Evolutionary conservation across 106 monocot species (phyloP).

Genomic region (Posidonia australis): DNA sequence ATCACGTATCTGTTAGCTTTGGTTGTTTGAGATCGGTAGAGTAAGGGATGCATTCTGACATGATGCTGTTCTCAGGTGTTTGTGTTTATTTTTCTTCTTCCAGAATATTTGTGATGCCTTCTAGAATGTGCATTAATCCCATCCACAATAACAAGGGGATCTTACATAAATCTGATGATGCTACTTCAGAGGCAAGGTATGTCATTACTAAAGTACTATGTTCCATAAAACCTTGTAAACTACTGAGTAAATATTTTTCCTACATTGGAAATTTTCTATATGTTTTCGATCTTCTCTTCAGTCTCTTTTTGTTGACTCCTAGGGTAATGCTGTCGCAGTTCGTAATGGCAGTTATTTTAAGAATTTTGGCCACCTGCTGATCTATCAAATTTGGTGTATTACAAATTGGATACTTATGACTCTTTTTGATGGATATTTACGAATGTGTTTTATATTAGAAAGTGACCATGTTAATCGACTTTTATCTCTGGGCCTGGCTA

Average conservation of each 20-base stretch:
- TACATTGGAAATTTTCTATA: neutral
- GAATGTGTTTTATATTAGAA: too few relatives aligned
- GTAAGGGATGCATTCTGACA: neutral
- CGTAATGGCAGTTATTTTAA: neutral
- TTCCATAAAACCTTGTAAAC: too few relatives aligned
- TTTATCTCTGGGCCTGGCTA: too few relatives aligned
- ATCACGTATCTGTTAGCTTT: too few relatives aligned
- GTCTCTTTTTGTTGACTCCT: neutral
- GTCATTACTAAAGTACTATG: neutral
- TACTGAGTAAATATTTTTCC: too few relatives aligned
- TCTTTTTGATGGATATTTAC: too few relatives aligned
- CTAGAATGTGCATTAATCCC: slow-evolving; percentile 87
- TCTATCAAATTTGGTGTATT: neutral
- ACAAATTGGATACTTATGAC: too few relatives aligned
- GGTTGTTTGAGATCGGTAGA: neutral
- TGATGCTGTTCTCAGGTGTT: neutral
- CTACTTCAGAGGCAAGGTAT: slow-evolving; percentile 54
- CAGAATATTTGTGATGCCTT: slow-evolving; percentile 95
- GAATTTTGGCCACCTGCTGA: neutral
- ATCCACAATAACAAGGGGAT: slow-evolving; percentile 89
- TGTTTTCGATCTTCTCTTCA: neutral
- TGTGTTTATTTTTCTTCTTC: slow-evolving; percentile 4
- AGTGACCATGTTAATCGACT: too few relatives aligned
- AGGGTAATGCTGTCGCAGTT: too few relatives aligned
- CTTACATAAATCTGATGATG: slow-evolving; percentile 34